These are phyloP conservation scores for Suillus luteus DNA, from an alignment of 768 basidiomycete genomes.

Conservation along the genomic window DNA sequence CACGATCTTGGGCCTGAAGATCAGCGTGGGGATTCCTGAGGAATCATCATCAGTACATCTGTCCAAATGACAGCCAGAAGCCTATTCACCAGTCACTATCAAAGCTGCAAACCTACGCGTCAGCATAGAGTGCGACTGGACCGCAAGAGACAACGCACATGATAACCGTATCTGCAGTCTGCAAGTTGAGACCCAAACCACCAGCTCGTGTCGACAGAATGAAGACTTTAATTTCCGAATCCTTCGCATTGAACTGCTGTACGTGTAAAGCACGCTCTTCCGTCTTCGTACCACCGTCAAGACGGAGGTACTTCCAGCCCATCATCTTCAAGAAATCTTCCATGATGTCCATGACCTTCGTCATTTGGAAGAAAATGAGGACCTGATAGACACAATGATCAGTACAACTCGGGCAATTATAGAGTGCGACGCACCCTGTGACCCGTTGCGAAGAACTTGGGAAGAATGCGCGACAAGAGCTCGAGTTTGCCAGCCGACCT, in stretches of 20 bases:
- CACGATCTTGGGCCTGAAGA: conserved; percentile 98
- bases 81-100: conserved; percentile 68
- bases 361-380: conserved; percentile 99
- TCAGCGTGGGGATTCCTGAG: conserved; percentile 96
- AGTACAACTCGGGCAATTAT: neutral
- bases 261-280: conserved; percentile 91
- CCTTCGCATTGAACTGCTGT: conserved; percentile 83
- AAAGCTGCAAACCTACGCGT: conserved; percentile 47
- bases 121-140: conserved; percentile 14
- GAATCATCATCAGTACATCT: conserved; percentile 9
- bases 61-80: neutral
- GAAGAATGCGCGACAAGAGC: conserved; percentile 84
- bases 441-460: conserved; percentile 90
- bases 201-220: conserved; percentile 93
- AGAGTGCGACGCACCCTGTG: conserved; percentile 65
- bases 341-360: conserved; percentile 98
- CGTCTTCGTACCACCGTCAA: conserved; percentile 97
- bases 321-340: conserved; percentile 91
- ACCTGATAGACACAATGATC: conserved; percentile 50
- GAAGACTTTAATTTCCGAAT: conserved; percentile 88
- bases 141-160: conserved; percentile 56
- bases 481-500: conserved; percentile 94
- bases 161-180: conserved; percentile 95
- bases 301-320: conserved; percentile 83
- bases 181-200: conserved; percentile 91